Conservation (phyloP, 1,284 basidiomycete species). For the Irpex lacteus region DNA sequence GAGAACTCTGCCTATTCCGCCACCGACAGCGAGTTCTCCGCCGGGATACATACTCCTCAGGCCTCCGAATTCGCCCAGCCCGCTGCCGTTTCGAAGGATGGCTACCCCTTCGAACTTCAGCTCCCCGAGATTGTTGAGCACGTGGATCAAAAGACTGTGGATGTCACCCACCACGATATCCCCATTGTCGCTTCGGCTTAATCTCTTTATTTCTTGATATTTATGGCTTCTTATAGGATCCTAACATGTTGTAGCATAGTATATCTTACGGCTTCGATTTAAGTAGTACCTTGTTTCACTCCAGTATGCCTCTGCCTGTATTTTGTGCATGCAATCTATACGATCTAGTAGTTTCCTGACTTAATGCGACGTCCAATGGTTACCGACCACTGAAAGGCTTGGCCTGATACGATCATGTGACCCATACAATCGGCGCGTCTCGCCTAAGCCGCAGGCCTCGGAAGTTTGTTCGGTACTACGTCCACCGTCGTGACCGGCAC, state of each 20-base stretch:
- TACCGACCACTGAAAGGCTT: too few relatives aligned
- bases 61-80: conserved; percentile 17
- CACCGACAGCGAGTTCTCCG: conserved; percentile 7
- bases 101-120: background rate
- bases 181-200: background rate
- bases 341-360: too few relatives aligned
- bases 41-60: conserved; percentile 3
- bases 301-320: background rate
- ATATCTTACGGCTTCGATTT: background rate
- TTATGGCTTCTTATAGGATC: background rate
- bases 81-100: background rate
- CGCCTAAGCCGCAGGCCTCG: background rate
- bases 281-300: background rate
- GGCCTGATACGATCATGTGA: too few relatives aligned
- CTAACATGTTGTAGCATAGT: background rate
- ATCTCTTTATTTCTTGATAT: background rate
- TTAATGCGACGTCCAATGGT: too few relatives aligned
- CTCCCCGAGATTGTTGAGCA: background rate
- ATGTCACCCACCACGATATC: background rate
- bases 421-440: too few relatives aligned
- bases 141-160: background rate
- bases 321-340: background rate
- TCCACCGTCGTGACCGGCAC: background rate
- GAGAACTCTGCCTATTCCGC: conserved; percentile 1
- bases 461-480: background rate